Evolutionary conservation across 352 stramenopile genomes (phyloP).

Genomic region (Globisporangium radiosum): DNA sequence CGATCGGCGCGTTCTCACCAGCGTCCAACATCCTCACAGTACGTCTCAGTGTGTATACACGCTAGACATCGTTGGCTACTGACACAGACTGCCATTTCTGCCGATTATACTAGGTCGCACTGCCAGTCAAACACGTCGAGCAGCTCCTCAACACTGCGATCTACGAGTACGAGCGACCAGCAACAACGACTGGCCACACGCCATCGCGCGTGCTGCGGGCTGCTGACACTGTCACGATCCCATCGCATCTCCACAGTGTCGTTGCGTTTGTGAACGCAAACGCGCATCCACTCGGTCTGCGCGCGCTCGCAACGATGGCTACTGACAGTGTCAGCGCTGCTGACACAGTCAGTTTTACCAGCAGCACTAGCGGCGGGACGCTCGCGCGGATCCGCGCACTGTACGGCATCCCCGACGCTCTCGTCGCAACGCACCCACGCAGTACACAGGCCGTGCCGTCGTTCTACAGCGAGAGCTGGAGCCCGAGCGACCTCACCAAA

Average conservation of each 20-base stretch:
- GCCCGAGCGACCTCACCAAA: slow-evolving; percentile 35
- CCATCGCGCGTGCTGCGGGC: slow-evolving; percentile 38
- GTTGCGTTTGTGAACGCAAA: slow-evolving; percentile 72
- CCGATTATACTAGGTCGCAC: slow-evolving; percentile 13
- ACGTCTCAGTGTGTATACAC: slow-evolving; percentile 1
- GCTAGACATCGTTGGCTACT: neutral
- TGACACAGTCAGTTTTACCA: neutral
- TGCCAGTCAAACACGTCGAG: slow-evolving; percentile 43
- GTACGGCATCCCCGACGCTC: slow-evolving; percentile 61
- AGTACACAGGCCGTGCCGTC: slow-evolving; percentile 65
- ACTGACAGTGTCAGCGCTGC: neutral
- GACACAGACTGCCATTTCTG: neutral
- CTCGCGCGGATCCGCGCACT: slow-evolving; percentile 41
- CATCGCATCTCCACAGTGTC: slow-evolving; percentile 25
- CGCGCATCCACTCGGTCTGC: slow-evolving; percentile 49
- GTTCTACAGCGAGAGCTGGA: slow-evolving; percentile 74
- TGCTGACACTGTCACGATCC: slow-evolving; percentile 22
- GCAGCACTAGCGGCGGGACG: slow-evolving; percentile 12
- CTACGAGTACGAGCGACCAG: slow-evolving; percentile 25
- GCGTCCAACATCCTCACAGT: slow-evolving; percentile 35
- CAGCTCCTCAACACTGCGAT: slow-evolving; percentile 43
- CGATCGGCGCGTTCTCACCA: slow-evolving; percentile 24
- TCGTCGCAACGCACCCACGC: slow-evolving; percentile 56
- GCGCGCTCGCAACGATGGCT: slow-evolving; percentile 27
- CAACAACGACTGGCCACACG: neutral